Evolutionary conservation across 345 rosid genomes (phyloP).

Genomic region (Gossypium anomalum): DNA sequence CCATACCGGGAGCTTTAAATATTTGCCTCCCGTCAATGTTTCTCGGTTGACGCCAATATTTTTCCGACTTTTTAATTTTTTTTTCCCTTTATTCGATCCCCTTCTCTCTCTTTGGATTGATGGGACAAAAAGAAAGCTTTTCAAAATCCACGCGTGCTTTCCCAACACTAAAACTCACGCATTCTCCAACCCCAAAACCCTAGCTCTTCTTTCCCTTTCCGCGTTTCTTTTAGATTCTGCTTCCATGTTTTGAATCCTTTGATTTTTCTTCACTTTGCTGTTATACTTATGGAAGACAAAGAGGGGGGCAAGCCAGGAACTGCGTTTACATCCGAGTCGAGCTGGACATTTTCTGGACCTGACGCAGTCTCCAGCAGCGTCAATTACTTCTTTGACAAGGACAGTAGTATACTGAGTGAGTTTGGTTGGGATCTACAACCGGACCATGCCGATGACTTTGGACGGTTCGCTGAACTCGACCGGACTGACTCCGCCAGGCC

Average conservation of each 20-base stretch:
- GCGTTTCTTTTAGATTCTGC: background rate
- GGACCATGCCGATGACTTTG: conserved; percentile 6
- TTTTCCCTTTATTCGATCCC: background rate
- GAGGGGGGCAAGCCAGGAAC: conserved; percentile 38
- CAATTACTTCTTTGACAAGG: conserved; percentile 47
- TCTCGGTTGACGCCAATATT: conserved; percentile 25
- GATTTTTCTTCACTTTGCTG: background rate
- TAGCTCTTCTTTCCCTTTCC: conserved; percentile 21
- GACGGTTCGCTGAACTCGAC: conserved; percentile 18
- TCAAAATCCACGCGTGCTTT: conserved; percentile 30
- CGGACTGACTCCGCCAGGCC: conserved; percentile 16
- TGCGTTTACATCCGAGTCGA: conserved; percentile 25
- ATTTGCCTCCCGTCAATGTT: conserved; percentile 24
- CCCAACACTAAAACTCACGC: conserved; percentile 18
- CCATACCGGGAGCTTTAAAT: conserved; percentile 1
- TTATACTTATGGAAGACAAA: conserved; percentile 25
- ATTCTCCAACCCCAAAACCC: conserved; percentile 36
- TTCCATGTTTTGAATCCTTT: conserved; percentile 5
- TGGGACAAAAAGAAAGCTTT: conserved; percentile 15
- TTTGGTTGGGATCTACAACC: conserved; percentile 59
- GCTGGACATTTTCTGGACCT: conserved; percentile 31
- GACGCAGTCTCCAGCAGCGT: conserved; percentile 36
- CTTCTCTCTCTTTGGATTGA: conserved; percentile 11
- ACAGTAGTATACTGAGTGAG: conserved; percentile 49
- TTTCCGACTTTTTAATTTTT: background rate